Base-by-base conservation (phyloP, 176 grass and related monocot species). In the Lolium rigidum region DNA sequence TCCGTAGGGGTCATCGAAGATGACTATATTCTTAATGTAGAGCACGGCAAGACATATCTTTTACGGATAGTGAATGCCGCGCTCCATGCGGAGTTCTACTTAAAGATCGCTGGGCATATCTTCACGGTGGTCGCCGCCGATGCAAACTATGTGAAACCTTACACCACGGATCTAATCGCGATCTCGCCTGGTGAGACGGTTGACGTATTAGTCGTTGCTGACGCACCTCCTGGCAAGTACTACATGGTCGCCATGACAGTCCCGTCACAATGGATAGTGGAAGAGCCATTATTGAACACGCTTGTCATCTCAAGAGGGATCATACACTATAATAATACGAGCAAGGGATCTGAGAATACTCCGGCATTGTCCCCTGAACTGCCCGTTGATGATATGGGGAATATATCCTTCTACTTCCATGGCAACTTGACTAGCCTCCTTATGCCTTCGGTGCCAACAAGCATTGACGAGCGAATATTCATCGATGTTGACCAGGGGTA, bases 331-430 rank as follows among this genome's bases (percentile, higher is more conserved):
- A 12, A 10, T 13, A 12, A 10, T 46, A 38, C 43, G 6, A 47
- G 13, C 21, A 15, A 4, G 9, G 24, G 7, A 11, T 26, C 3
- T 3, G 9, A 14, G n/a, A 28, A 11, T 2, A 20, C 21, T 28
- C 44, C 48, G 10, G 4, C 6, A 64, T 9, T 64, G 61, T 22
- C 61, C 25, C 22, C 61, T 13, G 61, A 64, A 28, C 10, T 64
- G 61, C 61, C 61, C 0, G 22, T 28, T 2, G 22, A 26, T 21
- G 61, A 24, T 25, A 64, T 24, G 1, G 3, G 41, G 7, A 43
- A 43, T 7, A 43, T 21, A 15, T 64, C 61, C 1, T 78, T 78
- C 62, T 58, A 78, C 49, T 85, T 85, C 50, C 83, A 18, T 3
- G 21, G 62, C 3, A 79, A 86, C 50, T 6, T 86, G 16, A 86